phyloP scores from a whole-genome alignment of 768 basidiomycete species.

The Naganishia friedmannii region DNA sequence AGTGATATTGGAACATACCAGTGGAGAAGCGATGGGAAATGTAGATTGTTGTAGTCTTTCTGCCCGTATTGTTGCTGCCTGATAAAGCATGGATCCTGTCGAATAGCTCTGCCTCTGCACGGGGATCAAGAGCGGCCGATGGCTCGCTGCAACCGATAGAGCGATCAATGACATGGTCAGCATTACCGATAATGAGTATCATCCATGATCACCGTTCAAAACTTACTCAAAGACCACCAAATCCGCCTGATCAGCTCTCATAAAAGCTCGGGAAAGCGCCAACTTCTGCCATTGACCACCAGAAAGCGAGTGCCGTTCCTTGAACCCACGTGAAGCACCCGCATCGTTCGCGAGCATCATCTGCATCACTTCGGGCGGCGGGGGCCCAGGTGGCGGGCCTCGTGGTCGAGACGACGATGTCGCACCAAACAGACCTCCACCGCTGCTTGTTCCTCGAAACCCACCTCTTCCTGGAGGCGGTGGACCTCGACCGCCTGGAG shows the following conservation, averaged over 20 bases:
- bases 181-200: no score
- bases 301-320: background rate
- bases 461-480: background rate
- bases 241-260: constrained; percentile 76
- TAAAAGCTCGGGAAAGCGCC: constrained; percentile 80
- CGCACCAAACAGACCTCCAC: constrained; percentile 2
- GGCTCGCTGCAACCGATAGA: constrained; percentile 40
- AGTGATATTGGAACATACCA: background rate
- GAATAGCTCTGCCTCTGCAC: constrained; percentile 42
- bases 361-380: constrained; percentile 20
- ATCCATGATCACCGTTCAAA: background rate
- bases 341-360: constrained; percentile 5
- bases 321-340: background rate
- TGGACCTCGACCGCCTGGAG: constrained; percentile 12
- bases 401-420: constrained; percentile 18
- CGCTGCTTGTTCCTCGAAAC: background rate
- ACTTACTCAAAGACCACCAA: constrained; percentile 68
- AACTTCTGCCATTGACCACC: constrained; percentile 66
- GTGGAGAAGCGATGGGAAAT: constrained; percentile 50
- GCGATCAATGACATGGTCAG: no score
- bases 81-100: constrained; percentile 45
- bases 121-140: constrained; percentile 45
- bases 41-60: constrained; percentile 44
- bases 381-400: constrained; percentile 25
- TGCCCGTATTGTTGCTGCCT: constrained; percentile 15